These are phyloP conservation scores for Pelargonium myrrhifolium DNA, from an alignment of 441 rosid genomes.

Conservation along the genomic window DNA sequence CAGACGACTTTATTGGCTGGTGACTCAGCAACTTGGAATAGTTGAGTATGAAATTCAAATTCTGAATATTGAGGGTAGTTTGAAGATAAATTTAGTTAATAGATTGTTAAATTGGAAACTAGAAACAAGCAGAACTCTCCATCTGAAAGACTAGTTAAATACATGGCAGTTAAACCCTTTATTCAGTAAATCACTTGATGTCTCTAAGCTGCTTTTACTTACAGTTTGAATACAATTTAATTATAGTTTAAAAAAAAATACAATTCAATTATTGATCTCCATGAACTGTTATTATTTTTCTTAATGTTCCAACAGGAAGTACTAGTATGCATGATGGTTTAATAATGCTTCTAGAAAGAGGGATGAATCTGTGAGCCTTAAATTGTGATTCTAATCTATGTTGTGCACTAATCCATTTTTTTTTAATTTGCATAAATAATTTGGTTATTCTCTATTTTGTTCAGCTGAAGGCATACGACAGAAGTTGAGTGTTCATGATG, in stretches of 20 bases:
- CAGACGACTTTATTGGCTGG: neutral
- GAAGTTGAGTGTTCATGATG: conserved; percentile 58
- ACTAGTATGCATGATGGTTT: neutral
- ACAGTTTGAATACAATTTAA: neutral
- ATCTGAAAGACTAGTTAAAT: neutral
- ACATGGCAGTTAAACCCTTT: neutral
- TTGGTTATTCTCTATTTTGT: conserved; percentile 20
- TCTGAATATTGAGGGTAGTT: neutral
- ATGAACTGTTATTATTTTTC: neutral
- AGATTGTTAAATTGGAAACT: neutral
- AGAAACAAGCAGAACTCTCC: neutral
- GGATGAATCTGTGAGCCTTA: neutral
- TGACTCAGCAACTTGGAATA: conserved; percentile 12
- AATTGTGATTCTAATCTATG: neutral
- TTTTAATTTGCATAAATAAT: neutral
- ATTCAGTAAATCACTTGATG: neutral
- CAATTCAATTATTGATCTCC: neutral
- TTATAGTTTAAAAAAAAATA: neutral
- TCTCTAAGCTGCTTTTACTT: neutral
- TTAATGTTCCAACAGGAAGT: neutral
- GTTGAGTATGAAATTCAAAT: neutral
- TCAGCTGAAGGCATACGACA: conserved; percentile 70
- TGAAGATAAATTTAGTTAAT: neutral
- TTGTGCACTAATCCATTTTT: neutral
- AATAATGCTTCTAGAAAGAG: neutral